Evolutionary conservation across 768 basidiomycete genomes (phyloP).

Genomic region (Rubroboletus satanas): DNA sequence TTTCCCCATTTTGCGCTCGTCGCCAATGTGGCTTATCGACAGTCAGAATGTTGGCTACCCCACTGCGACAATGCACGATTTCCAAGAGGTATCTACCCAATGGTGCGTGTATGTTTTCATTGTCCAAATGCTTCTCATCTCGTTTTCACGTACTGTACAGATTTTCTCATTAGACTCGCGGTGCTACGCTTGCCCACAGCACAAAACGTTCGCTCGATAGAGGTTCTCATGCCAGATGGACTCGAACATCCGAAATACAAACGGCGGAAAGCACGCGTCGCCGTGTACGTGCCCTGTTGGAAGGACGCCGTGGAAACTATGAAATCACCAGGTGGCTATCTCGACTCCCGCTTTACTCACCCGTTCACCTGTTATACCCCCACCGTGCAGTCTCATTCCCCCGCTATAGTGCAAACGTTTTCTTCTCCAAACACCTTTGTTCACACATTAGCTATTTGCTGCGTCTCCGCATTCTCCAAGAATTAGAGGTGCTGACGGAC

Average conservation of each 20-base stretch:
- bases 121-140: background rate
- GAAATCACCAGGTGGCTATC: slow-evolving; percentile 36
- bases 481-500: slow-evolving; percentile 57
- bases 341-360: background rate
- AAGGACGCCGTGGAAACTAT: slow-evolving; percentile 41
- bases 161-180: slow-evolving; percentile 63
- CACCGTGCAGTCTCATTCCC: slow-evolving; percentile 15
- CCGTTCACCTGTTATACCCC: slow-evolving; percentile 1
- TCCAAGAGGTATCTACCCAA: slow-evolving; percentile 52
- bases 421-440: slow-evolving; percentile 42
- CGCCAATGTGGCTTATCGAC: background rate
- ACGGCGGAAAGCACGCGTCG: slow-evolving; percentile 41
- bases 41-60: slow-evolving; percentile 73
- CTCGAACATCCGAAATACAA: slow-evolving; percentile 63
- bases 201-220: slow-evolving; percentile 26
- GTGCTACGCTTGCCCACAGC: slow-evolving; percentile 41
- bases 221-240: slow-evolving; percentile 51
- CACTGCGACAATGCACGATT: slow-evolving; percentile 52
- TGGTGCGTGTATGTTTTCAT: slow-evolving; percentile 37
- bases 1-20: background rate
- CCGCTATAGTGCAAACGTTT: slow-evolving; percentile 29
- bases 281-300: slow-evolving; percentile 59
- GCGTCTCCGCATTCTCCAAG: slow-evolving; percentile 72
- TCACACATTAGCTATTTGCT: slow-evolving; percentile 63
- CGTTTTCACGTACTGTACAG: slow-evolving; percentile 32